Percentiles rank a stretch among this genome's conserved stretches.
Conservation (phyloP, 2,329 filamentous ascomycete genomes). For the Elsinoe arachidis region DNA sequence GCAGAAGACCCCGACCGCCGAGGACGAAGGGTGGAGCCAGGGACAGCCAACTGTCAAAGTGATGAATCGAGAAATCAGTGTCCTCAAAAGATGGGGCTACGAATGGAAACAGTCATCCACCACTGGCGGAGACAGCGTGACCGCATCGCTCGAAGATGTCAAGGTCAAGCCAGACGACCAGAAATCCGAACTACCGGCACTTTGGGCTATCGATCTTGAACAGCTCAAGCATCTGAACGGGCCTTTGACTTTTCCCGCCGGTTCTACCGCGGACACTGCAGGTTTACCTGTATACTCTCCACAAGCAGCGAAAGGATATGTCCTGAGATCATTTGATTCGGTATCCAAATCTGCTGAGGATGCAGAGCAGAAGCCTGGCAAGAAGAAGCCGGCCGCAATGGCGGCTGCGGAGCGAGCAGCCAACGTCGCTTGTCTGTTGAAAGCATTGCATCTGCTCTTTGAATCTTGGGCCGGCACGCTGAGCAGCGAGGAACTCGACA, state of each 20-base stretch:
- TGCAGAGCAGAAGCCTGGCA: slow-evolving; percentile 18
- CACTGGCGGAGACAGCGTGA: neutral
- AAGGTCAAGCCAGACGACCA: slow-evolving; percentile 15
- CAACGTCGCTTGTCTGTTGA: slow-evolving; percentile 61
- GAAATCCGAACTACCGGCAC: slow-evolving; percentile 35
- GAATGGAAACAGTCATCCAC: slow-evolving; percentile 39
- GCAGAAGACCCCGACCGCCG: slow-evolving; percentile 51
- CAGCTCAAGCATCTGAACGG: slow-evolving; percentile 36
- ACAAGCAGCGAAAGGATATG: slow-evolving; percentile 55
- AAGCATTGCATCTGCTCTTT: slow-evolving; percentile 62
- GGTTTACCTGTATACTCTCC: slow-evolving; percentile 67
- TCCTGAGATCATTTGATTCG: slow-evolving; percentile 51
- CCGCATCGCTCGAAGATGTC: slow-evolving; percentile 3
- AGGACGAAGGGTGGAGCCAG: slow-evolving; percentile 63
- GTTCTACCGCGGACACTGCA: slow-evolving; percentile 22
- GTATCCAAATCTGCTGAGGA: slow-evolving; percentile 18
- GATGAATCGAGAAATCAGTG: slow-evolving; percentile 63
- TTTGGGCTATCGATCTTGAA: slow-evolving; percentile 53
- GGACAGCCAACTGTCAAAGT: slow-evolving; percentile 67
- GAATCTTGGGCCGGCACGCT: slow-evolving; percentile 64
- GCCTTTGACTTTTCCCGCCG: slow-evolving; percentile 15
- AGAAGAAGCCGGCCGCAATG: slow-evolving; percentile 45
- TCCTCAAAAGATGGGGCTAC: slow-evolving; percentile 72
- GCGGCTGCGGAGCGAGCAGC: slow-evolving; percentile 55
- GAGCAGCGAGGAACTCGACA: slow-evolving; percentile 58